These are phyloP conservation scores for Batkoa obscura DNA, from an alignment of 371 early-diverging fungal species.

Conservation along the genomic window DNA sequence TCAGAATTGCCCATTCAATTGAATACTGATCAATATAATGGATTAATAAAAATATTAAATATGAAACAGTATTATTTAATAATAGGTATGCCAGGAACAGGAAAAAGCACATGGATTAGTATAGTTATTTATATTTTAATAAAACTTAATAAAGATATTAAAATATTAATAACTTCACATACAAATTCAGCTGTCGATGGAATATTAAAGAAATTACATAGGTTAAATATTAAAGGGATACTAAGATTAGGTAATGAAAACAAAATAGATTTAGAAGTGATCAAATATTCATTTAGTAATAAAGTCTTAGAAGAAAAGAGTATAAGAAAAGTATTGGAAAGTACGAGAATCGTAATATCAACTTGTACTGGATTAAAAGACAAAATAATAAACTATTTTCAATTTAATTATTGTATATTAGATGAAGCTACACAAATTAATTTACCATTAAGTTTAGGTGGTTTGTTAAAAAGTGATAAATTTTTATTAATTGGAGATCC, in stretches of 20 bases:
- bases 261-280: too few species aligned
- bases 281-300: too few species aligned
- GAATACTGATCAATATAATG: constrained; percentile 45
- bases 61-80: constrained; percentile 82
- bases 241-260: too few species aligned
- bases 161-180: constrained; percentile 79
- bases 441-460: constrained; percentile 84
- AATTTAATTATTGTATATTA: too few species aligned
- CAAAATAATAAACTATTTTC: too few species aligned
- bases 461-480: constrained; percentile 53
- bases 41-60: constrained; percentile 29
- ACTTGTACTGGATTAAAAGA: too few species aligned
- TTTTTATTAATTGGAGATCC: constrained; percentile 99
- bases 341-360: too few species aligned
- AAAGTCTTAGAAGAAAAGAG: too few species aligned
- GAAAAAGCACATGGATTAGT: constrained; percentile 89
- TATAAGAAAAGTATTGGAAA: too few species aligned
- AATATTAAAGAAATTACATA: constrained; percentile 62
- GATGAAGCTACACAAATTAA: constrained; percentile 97
- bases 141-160: constrained; percentile 28
- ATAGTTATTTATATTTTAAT: constrained; percentile 59
- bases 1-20: too few species aligned
- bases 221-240: too few species aligned
- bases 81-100: constrained; percentile 99
- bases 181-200: constrained; percentile 95